Percentiles rank a stretch among this genome's conserved stretches.
Evolutionary conservation across 2,329 filamentous ascomycete genomes (phyloP).

Genomic region (Neonectria sp.): DNA sequence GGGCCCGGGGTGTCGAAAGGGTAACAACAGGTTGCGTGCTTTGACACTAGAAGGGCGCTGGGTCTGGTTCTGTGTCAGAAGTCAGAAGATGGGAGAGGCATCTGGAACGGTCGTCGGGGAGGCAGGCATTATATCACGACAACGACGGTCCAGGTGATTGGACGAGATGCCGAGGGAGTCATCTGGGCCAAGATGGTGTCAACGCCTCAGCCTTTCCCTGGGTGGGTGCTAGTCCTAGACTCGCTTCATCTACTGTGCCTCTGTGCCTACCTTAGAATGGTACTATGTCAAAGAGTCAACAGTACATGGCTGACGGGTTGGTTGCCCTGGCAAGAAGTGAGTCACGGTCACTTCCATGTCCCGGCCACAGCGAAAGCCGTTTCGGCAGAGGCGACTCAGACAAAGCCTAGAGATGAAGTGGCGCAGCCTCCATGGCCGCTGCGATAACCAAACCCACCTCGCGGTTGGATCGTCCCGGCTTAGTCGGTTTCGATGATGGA

Average conservation of each 20-base stretch:
- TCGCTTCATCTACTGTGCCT: too few species aligned
- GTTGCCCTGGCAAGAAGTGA: background rate
- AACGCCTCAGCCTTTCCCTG: slow-evolving; percentile 7
- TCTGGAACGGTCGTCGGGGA: slow-evolving; percentile 40
- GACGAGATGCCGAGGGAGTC: slow-evolving; percentile 41
- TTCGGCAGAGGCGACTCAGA: background rate
- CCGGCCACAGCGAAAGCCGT: background rate
- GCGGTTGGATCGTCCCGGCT: background rate
- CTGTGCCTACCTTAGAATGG: too few species aligned
- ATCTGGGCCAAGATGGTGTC: slow-evolving; percentile 44
- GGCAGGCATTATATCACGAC: slow-evolving; percentile 42
- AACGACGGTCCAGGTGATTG: slow-evolving; percentile 34
- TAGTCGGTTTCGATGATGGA: slow-evolving; percentile 4
- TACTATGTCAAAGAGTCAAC: background rate
- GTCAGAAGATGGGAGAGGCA: slow-evolving; percentile 39
- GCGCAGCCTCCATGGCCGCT: background rate
- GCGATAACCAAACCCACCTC: background rate
- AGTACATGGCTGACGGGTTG: background rate
- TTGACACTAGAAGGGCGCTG: slow-evolving; percentile 37
- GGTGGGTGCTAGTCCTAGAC: background rate
- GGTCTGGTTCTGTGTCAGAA: slow-evolving; percentile 8
- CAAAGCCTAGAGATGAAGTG: background rate
- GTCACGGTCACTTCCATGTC: background rate
- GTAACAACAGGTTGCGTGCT: slow-evolving; percentile 44
- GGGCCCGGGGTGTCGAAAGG: slow-evolving; percentile 11